Evolutionary conservation across 2,329 filamentous ascomycete species (phyloP).

Genomic region (Dothideomycetes sp.): DNA sequence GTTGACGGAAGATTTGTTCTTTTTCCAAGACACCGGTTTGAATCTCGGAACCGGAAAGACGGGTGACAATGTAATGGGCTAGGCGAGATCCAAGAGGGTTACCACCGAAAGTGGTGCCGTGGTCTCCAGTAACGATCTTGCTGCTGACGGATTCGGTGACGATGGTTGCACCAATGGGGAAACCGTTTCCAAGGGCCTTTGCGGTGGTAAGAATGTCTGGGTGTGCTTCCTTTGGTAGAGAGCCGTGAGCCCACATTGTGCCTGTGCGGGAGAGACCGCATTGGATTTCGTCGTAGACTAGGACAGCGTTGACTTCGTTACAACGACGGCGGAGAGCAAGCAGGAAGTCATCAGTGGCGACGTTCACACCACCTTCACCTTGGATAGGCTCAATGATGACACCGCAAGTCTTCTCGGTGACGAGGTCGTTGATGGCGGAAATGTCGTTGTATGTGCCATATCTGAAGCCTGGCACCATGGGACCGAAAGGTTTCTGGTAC

Average conservation of each 20-base stretch:
- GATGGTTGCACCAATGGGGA: constrained; percentile 81
- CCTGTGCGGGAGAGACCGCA: constrained; percentile 86
- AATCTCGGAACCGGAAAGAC: constrained; percentile 62
- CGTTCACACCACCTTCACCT: constrained; percentile 87
- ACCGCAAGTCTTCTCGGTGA: constrained; percentile 80
- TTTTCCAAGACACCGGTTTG: constrained; percentile 63
- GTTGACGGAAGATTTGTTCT: constrained; percentile 48
- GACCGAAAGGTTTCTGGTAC: constrained; percentile 89
- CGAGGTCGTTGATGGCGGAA: constrained; percentile 57
- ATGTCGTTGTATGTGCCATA: constrained; percentile 83
- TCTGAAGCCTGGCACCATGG: constrained; percentile 89
- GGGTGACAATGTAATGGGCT: constrained; percentile 74
- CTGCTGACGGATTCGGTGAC: constrained; percentile 58
- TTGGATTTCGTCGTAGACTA: constrained; percentile 97
- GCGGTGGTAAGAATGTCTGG: constrained; percentile 90
- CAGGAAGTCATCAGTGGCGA: constrained; percentile 75
- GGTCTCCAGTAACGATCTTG: constrained; percentile 66
- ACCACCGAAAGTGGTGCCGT: constrained; percentile 89
- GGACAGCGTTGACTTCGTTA: constrained; percentile 74
- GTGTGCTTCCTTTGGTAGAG: constrained; percentile 68
- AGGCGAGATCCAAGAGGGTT: constrained; percentile 80
- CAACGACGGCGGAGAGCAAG: constrained; percentile 74
- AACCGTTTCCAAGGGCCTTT: constrained; percentile 93
- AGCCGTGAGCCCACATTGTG: constrained; percentile 76
- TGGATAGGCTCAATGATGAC: constrained; percentile 97